phyloP scores from a whole-genome alignment of 306 rosid genomes.

The Ochetophila trinervis region DNA sequence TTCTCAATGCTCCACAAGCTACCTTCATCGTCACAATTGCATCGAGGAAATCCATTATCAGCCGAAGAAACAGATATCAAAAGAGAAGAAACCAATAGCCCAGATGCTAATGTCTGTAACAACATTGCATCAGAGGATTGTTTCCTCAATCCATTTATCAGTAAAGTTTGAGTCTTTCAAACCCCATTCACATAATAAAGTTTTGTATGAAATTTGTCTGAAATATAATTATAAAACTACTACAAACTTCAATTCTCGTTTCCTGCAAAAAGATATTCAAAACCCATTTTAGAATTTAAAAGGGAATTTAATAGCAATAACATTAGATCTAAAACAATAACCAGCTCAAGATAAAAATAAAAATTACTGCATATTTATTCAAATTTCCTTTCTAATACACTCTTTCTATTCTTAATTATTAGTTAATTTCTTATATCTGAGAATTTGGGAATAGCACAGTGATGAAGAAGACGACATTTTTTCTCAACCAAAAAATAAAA shows the following conservation, averaged over 20 bases:
- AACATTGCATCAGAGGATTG: conserved; percentile 64
- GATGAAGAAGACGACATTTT: conserved; percentile 36
- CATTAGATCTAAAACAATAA: conserved; percentile 30
- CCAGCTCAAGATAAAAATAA: neutral
- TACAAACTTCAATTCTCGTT: conserved; percentile 33
- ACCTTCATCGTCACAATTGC: conserved; percentile 94
- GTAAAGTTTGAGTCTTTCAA: conserved; percentile 25
- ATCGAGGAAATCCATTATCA: conserved; percentile 63
- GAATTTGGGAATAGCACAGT: conserved; percentile 48
- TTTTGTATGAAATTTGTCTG: conserved; percentile 19
- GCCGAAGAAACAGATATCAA: conserved; percentile 52
- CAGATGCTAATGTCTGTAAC: conserved; percentile 71
- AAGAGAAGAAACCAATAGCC: conserved; percentile 54
- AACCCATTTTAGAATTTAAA: conserved; percentile 20
- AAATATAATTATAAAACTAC: conserved; percentile 22
- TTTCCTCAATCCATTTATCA: conserved; percentile 69
- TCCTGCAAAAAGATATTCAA: conserved; percentile 46
- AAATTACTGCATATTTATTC: neutral
- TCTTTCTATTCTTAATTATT: neutral
- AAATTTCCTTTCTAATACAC: neutral
- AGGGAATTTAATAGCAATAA: conserved; percentile 11
- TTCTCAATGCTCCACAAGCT: conserved; percentile 84
- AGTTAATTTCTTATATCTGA: neutral
- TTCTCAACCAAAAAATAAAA: conserved; percentile 27
- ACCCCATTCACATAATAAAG: conserved; percentile 10